Percentiles rank a stretch among this genome's conserved stretches.
Conservation (phyloP, 768 basidiomycete species). For the Crepidotus variabilis region DNA sequence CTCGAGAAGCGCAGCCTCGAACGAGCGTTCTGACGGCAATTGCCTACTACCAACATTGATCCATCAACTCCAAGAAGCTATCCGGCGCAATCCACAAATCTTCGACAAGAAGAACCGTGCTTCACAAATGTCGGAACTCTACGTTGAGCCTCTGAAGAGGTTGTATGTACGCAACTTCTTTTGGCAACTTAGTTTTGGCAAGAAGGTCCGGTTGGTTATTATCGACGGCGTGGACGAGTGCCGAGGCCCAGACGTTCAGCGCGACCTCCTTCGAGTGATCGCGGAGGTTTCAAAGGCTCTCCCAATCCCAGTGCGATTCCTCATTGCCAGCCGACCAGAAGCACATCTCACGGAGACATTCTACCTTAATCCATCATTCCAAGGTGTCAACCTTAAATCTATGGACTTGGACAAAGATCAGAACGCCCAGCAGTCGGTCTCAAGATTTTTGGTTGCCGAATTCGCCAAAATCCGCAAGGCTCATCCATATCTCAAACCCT, state of each 20-base stretch:
- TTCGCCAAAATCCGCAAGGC: conserved; percentile 4
- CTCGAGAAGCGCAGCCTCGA: neutral
- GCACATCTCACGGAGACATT: conserved; percentile 10
- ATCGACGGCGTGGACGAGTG: conserved; percentile 19
- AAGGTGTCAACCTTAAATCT: neutral
- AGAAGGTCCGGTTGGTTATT: conserved; percentile 6
- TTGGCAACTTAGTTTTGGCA: too few species aligned
- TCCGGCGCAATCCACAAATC: neutral
- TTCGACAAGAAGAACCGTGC: neutral
- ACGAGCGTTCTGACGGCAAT: neutral
- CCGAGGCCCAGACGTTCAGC: neutral
- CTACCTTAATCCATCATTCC: neutral
- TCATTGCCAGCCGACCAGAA: conserved; percentile 16
- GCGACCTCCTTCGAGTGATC: conserved; percentile 6
- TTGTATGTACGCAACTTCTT: neutral
- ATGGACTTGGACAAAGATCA: conserved; percentile 13
- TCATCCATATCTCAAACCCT: neutral
- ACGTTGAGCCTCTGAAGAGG: neutral
- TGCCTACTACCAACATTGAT: neutral
- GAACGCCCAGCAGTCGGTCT: conserved; percentile 9
- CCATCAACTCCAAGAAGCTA: neutral
- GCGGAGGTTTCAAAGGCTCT: neutral
- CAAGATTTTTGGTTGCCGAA: conserved; percentile 6
- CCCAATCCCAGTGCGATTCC: conserved; percentile 7
- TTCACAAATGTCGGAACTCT: neutral